phyloP scores from a whole-genome alignment of 2,329 filamentous ascomycete species.

The Xylaria sp. region DNA sequence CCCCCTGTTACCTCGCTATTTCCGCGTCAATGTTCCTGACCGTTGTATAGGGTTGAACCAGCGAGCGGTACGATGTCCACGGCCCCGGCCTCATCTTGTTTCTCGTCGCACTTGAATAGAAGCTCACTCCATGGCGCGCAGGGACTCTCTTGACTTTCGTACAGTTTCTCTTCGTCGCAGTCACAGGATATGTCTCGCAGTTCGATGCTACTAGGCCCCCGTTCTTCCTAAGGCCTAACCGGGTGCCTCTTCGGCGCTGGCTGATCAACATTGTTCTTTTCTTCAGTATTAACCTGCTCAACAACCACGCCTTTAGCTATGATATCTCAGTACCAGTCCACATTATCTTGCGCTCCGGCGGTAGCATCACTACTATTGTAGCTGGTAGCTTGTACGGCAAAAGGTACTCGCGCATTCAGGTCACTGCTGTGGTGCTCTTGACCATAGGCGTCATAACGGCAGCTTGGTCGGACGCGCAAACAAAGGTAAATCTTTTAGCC shows the following conservation, averaged over 20 bases:
- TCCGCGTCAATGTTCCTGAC: constrained; percentile 40
- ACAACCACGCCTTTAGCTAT: constrained; percentile 98
- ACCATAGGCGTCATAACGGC: constrained; percentile 88
- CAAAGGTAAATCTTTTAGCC: constrained; percentile 69
- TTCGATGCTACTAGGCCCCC: constrained; percentile 74
- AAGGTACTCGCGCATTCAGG: constrained; percentile 81
- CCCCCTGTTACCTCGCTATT: constrained; percentile 33
- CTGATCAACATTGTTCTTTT: constrained; percentile 89
- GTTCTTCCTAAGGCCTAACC: constrained; percentile 79
- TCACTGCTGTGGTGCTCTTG: constrained; percentile 83
- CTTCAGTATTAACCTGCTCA: constrained; percentile 92
- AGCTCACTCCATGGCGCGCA: constrained; percentile 51
- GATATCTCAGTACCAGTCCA: constrained; percentile 96
- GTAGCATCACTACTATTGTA: constrained; percentile 93
- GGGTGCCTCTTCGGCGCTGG: constrained; percentile 87
- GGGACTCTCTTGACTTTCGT: constrained; percentile 89
- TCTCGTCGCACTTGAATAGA: constrained; percentile 25
- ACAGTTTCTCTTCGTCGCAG: constrained; percentile 85
- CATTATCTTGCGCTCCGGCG: constrained; percentile 94
- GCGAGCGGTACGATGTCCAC: constrained; percentile 72
- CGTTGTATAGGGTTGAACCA: constrained; percentile 75
- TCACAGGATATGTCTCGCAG: constrained; percentile 81
- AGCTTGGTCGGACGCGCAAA: constrained; percentile 87
- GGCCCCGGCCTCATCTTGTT: constrained; percentile 23
- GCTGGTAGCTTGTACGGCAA: constrained; percentile 91